Conservation (phyloP, 2,329 filamentous ascomycete genomes). For the Seiridium unicorne region DNA sequence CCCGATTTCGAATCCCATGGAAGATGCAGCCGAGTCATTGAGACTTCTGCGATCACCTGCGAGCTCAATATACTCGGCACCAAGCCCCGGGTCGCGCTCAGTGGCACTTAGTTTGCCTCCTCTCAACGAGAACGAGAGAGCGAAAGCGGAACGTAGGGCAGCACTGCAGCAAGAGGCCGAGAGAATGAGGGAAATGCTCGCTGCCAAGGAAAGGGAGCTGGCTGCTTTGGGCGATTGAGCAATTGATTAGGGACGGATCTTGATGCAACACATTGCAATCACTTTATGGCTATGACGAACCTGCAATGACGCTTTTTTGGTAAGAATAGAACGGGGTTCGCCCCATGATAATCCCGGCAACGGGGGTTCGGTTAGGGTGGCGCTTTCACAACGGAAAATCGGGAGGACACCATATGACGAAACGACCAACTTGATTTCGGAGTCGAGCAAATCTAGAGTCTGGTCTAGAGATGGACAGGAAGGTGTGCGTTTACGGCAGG, state of each 20-base stretch:
- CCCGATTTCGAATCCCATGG: constrained; percentile 20
- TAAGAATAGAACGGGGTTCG: neutral
- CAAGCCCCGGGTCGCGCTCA: constrained; percentile 39
- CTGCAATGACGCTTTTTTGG: neutral
- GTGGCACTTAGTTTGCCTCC: constrained; percentile 25
- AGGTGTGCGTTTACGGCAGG: no score
- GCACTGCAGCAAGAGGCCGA: constrained; percentile 72
- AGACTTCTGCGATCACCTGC: constrained; percentile 43
- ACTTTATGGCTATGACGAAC: neutral
- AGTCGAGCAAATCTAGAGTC: neutral
- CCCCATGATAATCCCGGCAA: neutral
- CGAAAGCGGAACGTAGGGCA: constrained; percentile 61
- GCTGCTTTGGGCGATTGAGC: constrained; percentile 44
- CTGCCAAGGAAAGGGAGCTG: constrained; percentile 72
- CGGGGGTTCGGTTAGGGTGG: neutral
- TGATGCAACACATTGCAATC: neutral
- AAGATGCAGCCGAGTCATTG: constrained; percentile 37
- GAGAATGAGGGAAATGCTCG: constrained; percentile 69
- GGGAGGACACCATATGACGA: neutral
- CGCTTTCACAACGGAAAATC: neutral
- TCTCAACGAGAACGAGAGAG: constrained; percentile 43
- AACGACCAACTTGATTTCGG: neutral
- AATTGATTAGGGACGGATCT: neutral
- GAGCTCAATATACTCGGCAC: constrained; percentile 36
- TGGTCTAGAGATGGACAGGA: neutral